Evolutionary conservation across 2,329 filamentous ascomycete genomes (phyloP).

Genomic region (Scedosporium apiospermum): DNA sequence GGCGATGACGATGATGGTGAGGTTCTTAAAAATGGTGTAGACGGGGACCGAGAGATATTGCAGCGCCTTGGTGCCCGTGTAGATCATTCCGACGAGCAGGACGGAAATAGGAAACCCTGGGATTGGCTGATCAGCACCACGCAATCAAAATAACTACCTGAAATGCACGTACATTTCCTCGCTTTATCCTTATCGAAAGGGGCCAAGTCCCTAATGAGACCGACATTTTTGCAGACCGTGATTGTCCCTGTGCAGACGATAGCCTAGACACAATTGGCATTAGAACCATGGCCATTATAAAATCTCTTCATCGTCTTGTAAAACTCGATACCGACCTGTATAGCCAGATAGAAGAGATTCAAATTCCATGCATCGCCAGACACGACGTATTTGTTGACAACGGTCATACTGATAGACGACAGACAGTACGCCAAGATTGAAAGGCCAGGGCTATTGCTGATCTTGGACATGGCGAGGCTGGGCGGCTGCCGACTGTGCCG

Average conservation of each 20-base stretch:
- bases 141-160: not conserved
- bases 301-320: too few species aligned
- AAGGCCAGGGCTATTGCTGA: slow-evolving; percentile 67
- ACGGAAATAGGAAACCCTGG: slow-evolving; percentile 93
- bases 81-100: slow-evolving; percentile 97
- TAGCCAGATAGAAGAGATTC: slow-evolving; percentile 86
- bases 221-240: slow-evolving; percentile 67
- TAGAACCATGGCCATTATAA: slow-evolving; percentile 9
- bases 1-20: slow-evolving; percentile 97
- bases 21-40: slow-evolving; percentile 99
- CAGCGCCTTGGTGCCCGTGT: slow-evolving; percentile 90
- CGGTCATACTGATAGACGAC: slow-evolving; percentile 97
- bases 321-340: slow-evolving; percentile 60
- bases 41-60: slow-evolving; percentile 96
- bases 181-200: slow-evolving; percentile 81
- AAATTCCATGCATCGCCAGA: slow-evolving; percentile 88
- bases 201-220: slow-evolving; percentile 73
- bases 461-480: slow-evolving; percentile 27
- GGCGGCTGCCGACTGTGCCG: slow-evolving; percentile 6
- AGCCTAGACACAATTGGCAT: slow-evolving; percentile 44
- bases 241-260: slow-evolving; percentile 84
- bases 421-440: slow-evolving; percentile 87
- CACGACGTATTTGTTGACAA: slow-evolving; percentile 98
- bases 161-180: slow-evolving; percentile 64
- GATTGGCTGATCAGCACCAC: slow-evolving; percentile 3